Evolutionary conservation across 129 eudicot genomes (phyloP).

Genomic region (Flaveria bidentis): DNA sequence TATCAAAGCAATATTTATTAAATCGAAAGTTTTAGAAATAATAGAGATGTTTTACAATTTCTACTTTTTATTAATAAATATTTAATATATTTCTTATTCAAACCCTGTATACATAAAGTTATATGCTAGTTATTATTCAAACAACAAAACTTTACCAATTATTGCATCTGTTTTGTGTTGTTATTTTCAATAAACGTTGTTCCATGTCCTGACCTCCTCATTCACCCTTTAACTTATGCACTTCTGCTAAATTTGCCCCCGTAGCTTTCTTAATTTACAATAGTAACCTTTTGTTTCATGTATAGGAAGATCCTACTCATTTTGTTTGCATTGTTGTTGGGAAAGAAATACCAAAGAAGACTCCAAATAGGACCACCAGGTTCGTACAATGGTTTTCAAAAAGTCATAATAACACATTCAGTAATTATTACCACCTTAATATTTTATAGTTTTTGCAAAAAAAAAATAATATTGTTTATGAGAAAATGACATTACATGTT

Average conservation of each 20-base stretch:
- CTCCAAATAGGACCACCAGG: constrained; percentile 34
- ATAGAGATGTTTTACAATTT: too few species aligned
- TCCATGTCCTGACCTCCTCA: neutral
- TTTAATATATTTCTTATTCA: too few species aligned
- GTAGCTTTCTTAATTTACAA: constrained; percentile 4
- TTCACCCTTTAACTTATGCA: constrained; percentile 3
- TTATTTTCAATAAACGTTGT: too few species aligned
- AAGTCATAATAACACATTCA: constrained; percentile 7
- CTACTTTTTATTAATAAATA: too few species aligned
- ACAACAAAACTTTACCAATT: too few species aligned
- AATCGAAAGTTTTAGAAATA: too few species aligned
- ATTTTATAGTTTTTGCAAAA: neutral
- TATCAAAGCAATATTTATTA: too few species aligned
- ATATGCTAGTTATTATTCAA: too few species aligned
- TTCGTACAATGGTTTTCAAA: constrained; percentile 29
- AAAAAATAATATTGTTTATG: neutral
- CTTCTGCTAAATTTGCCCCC: constrained; percentile 11
- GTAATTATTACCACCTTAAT: neutral
- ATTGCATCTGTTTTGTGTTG: too few species aligned
- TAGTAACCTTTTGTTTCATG: constrained; percentile 15
- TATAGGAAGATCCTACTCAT: constrained; percentile 19
- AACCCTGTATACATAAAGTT: too few species aligned
- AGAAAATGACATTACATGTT: neutral
- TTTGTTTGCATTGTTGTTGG: constrained; percentile 36
- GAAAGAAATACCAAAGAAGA: constrained; percentile 36